phyloP scores from a whole-genome alignment of 1,284 basidiomycete genomes.

The Pseudozyma sp. region DNA sequence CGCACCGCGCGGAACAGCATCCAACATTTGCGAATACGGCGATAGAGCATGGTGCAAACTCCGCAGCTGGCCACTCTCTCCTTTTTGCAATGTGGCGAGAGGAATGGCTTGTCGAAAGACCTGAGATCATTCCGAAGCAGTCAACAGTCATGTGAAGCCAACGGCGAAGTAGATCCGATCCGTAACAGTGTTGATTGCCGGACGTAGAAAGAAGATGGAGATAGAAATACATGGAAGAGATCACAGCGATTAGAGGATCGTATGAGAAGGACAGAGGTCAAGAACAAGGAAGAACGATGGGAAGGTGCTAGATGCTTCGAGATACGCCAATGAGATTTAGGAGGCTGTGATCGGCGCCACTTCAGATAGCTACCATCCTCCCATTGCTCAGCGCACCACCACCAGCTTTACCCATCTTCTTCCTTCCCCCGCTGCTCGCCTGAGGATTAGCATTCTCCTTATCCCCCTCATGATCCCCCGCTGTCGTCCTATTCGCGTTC shows the following conservation, averaged over 20 bases:
- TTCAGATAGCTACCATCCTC: slow-evolving; percentile 25
- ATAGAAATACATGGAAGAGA: slow-evolving; percentile 21
- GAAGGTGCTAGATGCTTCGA: neutral
- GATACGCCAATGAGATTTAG: too few species aligned
- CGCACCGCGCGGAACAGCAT: too few species aligned
- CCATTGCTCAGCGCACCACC: slow-evolving; percentile 5
- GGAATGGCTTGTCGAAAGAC: too few species aligned
- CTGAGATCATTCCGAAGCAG: too few species aligned
- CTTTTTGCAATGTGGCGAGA: too few species aligned
- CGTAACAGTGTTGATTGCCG: neutral
- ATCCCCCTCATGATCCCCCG: slow-evolving; percentile 24
- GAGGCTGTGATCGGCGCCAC: too few species aligned
- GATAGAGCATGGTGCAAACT: too few species aligned
- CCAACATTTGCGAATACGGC: neutral
- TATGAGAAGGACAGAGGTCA: neutral
- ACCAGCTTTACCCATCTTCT: slow-evolving; percentile 16
- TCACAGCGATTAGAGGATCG: neutral
- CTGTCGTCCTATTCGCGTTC: slow-evolving; percentile 46
- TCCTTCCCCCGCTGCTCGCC: slow-evolving; percentile 4
- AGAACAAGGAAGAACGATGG: neutral
- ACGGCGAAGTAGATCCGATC: neutral
- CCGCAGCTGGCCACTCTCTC: too few species aligned
- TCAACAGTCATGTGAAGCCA: too few species aligned
- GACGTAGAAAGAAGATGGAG: neutral
- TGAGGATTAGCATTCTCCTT: slow-evolving; percentile 35